Evolutionary conservation across 1,284 basidiomycete genomes (phyloP).

Genomic region (Trichosporon inkin): DNA sequence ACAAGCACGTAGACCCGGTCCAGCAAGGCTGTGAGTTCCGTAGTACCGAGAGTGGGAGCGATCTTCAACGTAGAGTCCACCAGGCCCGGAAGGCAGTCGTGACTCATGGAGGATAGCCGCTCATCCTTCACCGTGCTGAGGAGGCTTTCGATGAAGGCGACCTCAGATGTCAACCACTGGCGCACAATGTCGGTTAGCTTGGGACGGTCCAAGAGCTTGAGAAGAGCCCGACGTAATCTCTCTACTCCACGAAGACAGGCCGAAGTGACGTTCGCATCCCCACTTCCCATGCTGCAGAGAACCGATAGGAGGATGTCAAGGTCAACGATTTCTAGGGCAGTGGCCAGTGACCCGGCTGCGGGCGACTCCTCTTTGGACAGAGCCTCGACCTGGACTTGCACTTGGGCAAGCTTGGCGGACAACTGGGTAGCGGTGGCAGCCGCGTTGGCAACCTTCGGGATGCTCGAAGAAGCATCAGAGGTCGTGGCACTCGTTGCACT

Average conservation of each 20-base stretch:
- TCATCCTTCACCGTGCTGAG: not conserved
- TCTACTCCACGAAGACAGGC: conserved; percentile 20
- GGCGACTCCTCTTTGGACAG: not conserved
- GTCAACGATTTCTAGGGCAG: not conserved
- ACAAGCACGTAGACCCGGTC: conserved; percentile 9
- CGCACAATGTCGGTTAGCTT: not conserved
- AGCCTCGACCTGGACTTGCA: not conserved
- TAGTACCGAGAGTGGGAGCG: conserved; percentile 13
- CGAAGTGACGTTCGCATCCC: not conserved
- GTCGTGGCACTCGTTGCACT: not conserved
- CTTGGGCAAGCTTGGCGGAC: not conserved
- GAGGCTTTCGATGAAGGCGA: conserved; percentile 14
- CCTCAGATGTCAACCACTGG: conserved; percentile 19
- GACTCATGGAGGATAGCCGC: not conserved
- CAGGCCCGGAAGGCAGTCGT: conserved; percentile 9
- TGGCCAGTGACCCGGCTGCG: not conserved
- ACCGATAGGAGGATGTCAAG: not conserved
- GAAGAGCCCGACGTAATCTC: conserved; percentile 24
- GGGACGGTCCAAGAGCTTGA: conserved; percentile 19
- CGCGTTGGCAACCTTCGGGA: conserved; percentile 1
- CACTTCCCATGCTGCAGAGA: conserved; percentile 11
- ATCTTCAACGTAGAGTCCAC: conserved; percentile 16
- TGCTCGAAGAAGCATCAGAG: not conserved
- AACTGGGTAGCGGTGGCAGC: not conserved
- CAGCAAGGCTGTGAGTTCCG: not conserved